Evolutionary conservation across 1,284 basidiomycete genomes (phyloP), one percentile per base, ranked within the genome.

Genomic region (Cerioporus squamosus): DNA sequence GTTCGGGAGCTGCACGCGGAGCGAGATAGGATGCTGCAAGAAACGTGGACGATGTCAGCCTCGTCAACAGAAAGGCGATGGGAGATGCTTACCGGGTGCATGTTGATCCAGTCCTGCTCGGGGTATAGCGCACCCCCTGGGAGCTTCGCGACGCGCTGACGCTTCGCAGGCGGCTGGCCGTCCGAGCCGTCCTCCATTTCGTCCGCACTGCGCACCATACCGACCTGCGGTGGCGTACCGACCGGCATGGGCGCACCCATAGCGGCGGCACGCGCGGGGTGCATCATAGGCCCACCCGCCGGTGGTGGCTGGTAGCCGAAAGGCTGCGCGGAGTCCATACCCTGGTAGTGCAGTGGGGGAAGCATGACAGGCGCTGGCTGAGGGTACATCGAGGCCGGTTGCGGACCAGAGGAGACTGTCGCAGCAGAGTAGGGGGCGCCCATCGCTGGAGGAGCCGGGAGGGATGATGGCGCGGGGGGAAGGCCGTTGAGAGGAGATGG

Each of bases 61-160:
- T 50, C 64, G 51, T 48, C 23, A 18, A 18, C 24, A 46, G 42
- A 24, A 40, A 33, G 15, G 20, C 46, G 51, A 44, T 12, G 14
- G 39, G n/a, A n/a, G 10, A 15, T 12, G 75, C 85, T 75, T 57
- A 89, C 88, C 36, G 94, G 93, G 74, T 97, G 94, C 81, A 93
- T 85, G 49, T 80, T 81, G 66, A 94, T 85, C 95, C 95, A 97
- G 72, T 95, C 92, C 56, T 86, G 80, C 68, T 94, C 94, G 5
- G 91, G 83, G 72, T 93, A 95, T 59, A 90, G 75, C 59, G 87
- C 85, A 2, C 91, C 91, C 39, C 87, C 90, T 2, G 90, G 90
- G 44, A 93, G 75, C 72, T 93, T 94, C 31, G 88, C 88, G 18
- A 95, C 84, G 59, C 86, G 86, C 69, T 92, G 90, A 52, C 93